Percentiles rank a stretch among this genome's conserved stretches.
phyloP scores from a whole-genome alignment of 768 basidiomycete genomes.

The Hericium alpestre region DNA sequence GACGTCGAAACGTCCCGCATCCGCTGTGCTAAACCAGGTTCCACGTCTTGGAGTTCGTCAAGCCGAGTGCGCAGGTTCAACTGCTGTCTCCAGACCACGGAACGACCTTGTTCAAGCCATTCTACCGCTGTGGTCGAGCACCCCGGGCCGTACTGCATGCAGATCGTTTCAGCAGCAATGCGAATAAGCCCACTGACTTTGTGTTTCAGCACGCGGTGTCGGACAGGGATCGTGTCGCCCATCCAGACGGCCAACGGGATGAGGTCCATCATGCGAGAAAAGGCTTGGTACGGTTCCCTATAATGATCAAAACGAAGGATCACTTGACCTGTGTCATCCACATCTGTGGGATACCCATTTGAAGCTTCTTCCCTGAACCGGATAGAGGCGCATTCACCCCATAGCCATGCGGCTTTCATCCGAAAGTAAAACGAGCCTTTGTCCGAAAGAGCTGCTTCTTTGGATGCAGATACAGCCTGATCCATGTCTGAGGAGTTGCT shows the following conservation, averaged over 20 bases:
- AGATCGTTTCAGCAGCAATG: not conserved
- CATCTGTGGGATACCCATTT: too few relatives aligned
- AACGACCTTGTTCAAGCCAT: constrained; percentile 4
- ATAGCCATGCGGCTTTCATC: not conserved
- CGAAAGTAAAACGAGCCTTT: not conserved
- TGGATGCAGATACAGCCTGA: not conserved
- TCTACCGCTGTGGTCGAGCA: not conserved
- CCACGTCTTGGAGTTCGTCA: not conserved
- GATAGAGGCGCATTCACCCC: too few relatives aligned
- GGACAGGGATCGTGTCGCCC: not conserved
- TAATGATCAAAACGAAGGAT: too few relatives aligned
- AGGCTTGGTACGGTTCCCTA: too few relatives aligned
- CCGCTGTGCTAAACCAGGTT: not conserved
- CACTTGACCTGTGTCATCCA: too few relatives aligned
- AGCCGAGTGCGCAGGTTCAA: not conserved
- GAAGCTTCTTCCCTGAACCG: too few relatives aligned
- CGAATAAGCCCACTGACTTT: too few relatives aligned
- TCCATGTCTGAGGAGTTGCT: not conserved
- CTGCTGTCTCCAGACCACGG: constrained; percentile 1
- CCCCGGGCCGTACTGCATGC: not conserved
- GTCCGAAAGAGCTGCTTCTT: not conserved
- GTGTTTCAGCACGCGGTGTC: too few relatives aligned
- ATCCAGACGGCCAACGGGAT: not conserved
- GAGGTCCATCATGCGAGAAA: not conserved
- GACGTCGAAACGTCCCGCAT: too few relatives aligned